Evolutionary conservation across 2,329 filamentous ascomycete genomes (phyloP), one percentile per base, ranked within the genome.

Genomic region (Paecilomyces fulvus): DNA sequence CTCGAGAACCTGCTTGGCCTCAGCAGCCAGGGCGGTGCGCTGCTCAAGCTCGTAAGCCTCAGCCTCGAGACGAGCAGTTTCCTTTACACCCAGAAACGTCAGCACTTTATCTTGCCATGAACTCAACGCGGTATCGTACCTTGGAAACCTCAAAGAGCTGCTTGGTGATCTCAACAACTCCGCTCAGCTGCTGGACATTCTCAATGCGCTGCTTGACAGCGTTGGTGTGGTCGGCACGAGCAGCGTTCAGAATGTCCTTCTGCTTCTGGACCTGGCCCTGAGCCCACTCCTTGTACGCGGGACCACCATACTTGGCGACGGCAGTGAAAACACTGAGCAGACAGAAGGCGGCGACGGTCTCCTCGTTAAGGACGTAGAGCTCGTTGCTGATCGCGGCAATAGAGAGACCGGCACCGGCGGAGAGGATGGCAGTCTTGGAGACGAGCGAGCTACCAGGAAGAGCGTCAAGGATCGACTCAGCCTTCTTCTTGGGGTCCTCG

Each of bases 311-410:
- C 79, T 95, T 94, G 80, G 90, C 92, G 69, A 96, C 83, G 61
- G 86, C 90, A 71, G 82, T 87, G 88, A 95, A 99, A 73, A 97
- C 89, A 74, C 88, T 90, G 73, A 97, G 81, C 70, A 99, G 83
- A 76, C 89, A 94, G 79, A 99, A 84, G 65, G 90, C 89, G 72
- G 95, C 89, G 73, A 99, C 89, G 62, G 92, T 89, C 83, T 99
- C 94, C 83, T 99, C 94, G 81, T 99, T 99, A 79, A 99, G 83
- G 75, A 99, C 91, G 79, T 96, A 97, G 82, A 97, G 91, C 85
- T 99, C 94, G 80, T 95, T 99, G 86, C 89, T 95, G 79, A 99
- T 91, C 71, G 91, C 94, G 74, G 94, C 95, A 76, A 95, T 84
- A 70, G 89, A 92, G 68, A 95, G 78, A 79, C 89, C 92, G 70